Conservation (phyloP, 768 basidiomycete species). For the Termitomyces sp. region DNA sequence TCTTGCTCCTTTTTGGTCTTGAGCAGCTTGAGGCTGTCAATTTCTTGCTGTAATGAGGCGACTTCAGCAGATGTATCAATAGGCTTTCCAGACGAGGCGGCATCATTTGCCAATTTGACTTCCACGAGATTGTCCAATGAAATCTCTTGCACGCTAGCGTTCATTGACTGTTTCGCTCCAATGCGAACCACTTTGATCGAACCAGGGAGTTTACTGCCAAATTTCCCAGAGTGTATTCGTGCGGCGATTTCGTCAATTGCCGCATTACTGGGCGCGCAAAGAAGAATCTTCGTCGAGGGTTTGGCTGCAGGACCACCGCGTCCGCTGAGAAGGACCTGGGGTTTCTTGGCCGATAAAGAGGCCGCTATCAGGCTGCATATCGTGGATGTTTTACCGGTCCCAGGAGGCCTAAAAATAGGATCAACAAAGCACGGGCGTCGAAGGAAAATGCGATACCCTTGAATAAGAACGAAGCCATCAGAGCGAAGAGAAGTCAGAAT, state of each 20-base stretch:
- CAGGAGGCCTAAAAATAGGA: slow-evolving; percentile 66
- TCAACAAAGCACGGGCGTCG: neutral
- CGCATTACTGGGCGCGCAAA: slow-evolving; percentile 98
- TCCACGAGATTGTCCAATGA: slow-evolving; percentile 86
- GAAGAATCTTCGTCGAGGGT: slow-evolving; percentile 58
- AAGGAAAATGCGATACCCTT: slow-evolving; percentile 57
- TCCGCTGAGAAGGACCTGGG: slow-evolving; percentile 45
- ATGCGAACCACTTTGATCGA: slow-evolving; percentile 84
- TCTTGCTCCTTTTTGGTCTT: slow-evolving; percentile 58
- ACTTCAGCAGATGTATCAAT: slow-evolving; percentile 58
- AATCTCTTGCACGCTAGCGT: slow-evolving; percentile 75
- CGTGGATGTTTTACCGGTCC: slow-evolving; percentile 97
- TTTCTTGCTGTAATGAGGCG: slow-evolving; percentile 51
- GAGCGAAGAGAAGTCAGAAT: slow-evolving; percentile 69
- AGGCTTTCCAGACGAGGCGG: slow-evolving; percentile 22
- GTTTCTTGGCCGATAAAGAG: slow-evolving; percentile 34
- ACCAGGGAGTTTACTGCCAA: slow-evolving; percentile 47
- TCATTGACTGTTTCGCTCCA: slow-evolving; percentile 71
- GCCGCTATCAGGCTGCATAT: slow-evolving; percentile 91
- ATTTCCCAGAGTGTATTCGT: slow-evolving; percentile 77
- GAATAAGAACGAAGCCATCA: slow-evolving; percentile 84
- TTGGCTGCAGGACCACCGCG: slow-evolving; percentile 39
- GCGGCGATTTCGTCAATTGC: slow-evolving; percentile 95
- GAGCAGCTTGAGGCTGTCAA: slow-evolving; percentile 60
- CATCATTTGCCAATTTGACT: slow-evolving; percentile 49